A percentile compares a stretch with the other conserved stretches of the same genome.
Evolutionary conservation across 768 basidiomycete genomes (phyloP).

Genomic region (Leccinum rimulosum): DNA sequence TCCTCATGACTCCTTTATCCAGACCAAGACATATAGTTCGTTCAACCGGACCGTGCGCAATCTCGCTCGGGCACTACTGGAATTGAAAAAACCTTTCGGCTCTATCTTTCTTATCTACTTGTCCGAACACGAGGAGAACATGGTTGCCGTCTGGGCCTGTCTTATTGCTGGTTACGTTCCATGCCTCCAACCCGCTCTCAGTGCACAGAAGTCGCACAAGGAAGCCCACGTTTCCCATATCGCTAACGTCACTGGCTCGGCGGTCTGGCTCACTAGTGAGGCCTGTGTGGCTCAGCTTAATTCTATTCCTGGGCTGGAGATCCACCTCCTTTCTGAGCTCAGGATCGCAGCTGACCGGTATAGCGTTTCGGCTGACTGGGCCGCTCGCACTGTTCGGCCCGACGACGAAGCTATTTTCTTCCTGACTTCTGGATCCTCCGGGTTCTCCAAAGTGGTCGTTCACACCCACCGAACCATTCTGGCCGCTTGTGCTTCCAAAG

Average conservation of each 20-base stretch:
- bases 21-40: neutral
- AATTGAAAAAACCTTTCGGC: neutral
- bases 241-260: slow-evolving; percentile 16
- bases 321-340: slow-evolving; percentile 21
- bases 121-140: neutral
- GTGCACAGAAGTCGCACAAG: neutral
- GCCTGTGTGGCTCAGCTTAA: slow-evolving; percentile 17
- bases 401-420: neutral
- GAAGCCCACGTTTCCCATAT: slow-evolving; percentile 9
- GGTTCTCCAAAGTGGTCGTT: neutral
- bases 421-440: neutral
- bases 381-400: slow-evolving; percentile 2
- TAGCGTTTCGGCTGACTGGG: slow-evolving; percentile 9
- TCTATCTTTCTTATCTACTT: neutral
- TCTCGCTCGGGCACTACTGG: neutral
- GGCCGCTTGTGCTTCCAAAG: neutral
- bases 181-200: neutral
- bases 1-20: slow-evolving; percentile 24
- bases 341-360: slow-evolving; percentile 18
- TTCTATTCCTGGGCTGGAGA: slow-evolving; percentile 4
- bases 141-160: neutral
- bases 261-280: slow-evolving; percentile 23
- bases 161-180: neutral
- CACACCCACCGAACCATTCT: neutral
- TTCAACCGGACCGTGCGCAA: neutral